Conservation (phyloP, 202 grass and related monocot genomes). For the Digitaria exilis region DNA sequence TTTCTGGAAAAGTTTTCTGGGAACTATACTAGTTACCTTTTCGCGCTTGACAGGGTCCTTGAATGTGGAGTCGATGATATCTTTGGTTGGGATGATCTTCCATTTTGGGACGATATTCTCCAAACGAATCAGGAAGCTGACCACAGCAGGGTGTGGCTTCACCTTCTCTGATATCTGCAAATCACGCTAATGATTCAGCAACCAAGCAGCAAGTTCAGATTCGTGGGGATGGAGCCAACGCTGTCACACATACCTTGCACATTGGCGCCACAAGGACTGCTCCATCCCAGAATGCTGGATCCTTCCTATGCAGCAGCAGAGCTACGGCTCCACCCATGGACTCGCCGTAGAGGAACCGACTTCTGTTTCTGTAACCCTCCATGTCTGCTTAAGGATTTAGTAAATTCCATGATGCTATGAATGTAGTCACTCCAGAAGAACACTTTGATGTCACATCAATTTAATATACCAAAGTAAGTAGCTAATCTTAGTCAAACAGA, state of each 20-base stretch:
- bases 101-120: conserved; percentile 94
- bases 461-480: not conserved
- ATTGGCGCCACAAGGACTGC: conserved; percentile 81
- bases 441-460: not conserved
- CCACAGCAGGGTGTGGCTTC: conserved; percentile 73
- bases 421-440: not conserved
- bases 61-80: conserved; percentile 82
- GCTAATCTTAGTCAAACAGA: not conserved
- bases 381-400: conserved; percentile 27
- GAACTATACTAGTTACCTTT: conserved; percentile 53
- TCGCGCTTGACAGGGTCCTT: conserved; percentile 87
- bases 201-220: not conserved
- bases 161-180: conserved; percentile 89
- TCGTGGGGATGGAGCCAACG: not conserved
- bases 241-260: conserved; percentile 66
- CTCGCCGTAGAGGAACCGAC: conserved; percentile 87
- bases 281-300: conserved; percentile 86
- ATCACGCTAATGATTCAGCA: not conserved
- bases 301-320: conserved; percentile 70
- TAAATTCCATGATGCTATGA: not conserved
- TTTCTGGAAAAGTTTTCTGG: too few species aligned
- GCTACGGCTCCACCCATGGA: conserved; percentile 87
- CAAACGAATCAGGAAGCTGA: conserved; percentile 65
- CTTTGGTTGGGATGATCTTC: conserved; percentile 90
- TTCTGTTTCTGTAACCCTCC: conserved; percentile 65